Conservation (phyloP, 139 green algal genomes). For the Spirogloea muscicola region DNA sequence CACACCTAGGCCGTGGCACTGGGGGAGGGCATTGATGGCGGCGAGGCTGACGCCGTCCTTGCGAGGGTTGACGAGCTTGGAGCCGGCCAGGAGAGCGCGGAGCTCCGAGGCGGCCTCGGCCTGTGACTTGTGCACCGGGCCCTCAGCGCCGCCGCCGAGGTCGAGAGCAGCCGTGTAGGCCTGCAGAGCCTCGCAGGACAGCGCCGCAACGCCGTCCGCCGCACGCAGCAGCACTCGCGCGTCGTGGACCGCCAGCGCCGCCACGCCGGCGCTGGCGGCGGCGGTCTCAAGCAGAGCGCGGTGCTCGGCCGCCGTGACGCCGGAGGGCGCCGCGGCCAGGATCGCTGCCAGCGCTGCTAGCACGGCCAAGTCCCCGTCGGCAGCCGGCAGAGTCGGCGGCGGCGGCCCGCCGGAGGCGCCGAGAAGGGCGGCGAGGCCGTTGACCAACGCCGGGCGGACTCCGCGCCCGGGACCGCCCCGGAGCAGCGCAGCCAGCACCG, state of each 20-base stretch:
- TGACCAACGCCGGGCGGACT: too few species aligned
- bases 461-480: too few species aligned
- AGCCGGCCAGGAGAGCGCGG: slow-evolving; percentile 66
- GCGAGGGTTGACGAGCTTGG: slow-evolving; percentile 55
- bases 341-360: too few species aligned
- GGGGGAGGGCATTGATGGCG: slow-evolving; percentile 48
- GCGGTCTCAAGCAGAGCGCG: too few species aligned
- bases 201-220: slow-evolving; percentile 22
- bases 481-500: too few species aligned
- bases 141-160: background rate
- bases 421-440: too few species aligned
- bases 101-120: slow-evolving; percentile 63
- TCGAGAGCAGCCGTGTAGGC: slow-evolving; percentile 17
- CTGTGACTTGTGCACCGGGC: slow-evolving; percentile 25
- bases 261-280: slow-evolving; percentile 14
- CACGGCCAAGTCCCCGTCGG: too few species aligned
- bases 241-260: slow-evolving; percentile 22
- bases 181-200: slow-evolving; percentile 41
- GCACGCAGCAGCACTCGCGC: slow-evolving; percentile 5
- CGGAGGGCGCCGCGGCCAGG: too few species aligned
- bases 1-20: slow-evolving; percentile 46
- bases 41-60: slow-evolving; percentile 57
- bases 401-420: too few species aligned
- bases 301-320: too few species aligned
- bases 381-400: too few species aligned